These are phyloP conservation scores for Trichoderma endophyticum DNA, from an alignment of 2,329 filamentous ascomycete species.

Conservation along the genomic window DNA sequence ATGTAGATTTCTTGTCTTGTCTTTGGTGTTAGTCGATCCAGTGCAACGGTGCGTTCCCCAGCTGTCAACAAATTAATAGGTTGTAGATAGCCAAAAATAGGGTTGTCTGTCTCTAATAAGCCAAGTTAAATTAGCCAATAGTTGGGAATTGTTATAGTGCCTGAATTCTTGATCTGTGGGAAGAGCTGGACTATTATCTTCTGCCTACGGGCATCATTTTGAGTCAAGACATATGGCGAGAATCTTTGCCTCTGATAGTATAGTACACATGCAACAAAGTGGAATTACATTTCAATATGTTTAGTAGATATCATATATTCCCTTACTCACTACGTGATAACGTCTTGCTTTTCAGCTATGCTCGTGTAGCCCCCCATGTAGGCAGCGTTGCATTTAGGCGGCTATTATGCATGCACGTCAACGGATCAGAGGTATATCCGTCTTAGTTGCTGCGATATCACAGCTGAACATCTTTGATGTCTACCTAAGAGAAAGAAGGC, in stretches of 20 bases:
- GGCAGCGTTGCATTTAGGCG: too few species aligned
- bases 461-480: too few species aligned
- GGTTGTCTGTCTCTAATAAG: background rate
- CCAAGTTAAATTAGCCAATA: background rate
- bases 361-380: too few species aligned
- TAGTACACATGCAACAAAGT: background rate
- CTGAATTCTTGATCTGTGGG: background rate
- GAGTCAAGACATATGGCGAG: background rate
- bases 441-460: too few species aligned
- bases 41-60: background rate
- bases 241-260: background rate
- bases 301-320: background rate
- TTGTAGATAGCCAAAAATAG: too few species aligned
- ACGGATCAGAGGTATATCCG: too few species aligned
- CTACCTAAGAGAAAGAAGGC: too few species aligned
- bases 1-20: background rate
- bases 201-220: background rate
- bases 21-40: background rate
- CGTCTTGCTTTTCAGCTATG: background rate
- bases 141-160: background rate
- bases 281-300: background rate
- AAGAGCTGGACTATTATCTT: background rate
- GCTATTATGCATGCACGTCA: too few species aligned
- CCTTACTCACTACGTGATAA: background rate
- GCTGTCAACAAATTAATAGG: background rate